These are phyloP conservation scores for Trametes pubescens DNA, from an alignment of 1,284 basidiomycete genomes.

Conservation along the genomic window DNA sequence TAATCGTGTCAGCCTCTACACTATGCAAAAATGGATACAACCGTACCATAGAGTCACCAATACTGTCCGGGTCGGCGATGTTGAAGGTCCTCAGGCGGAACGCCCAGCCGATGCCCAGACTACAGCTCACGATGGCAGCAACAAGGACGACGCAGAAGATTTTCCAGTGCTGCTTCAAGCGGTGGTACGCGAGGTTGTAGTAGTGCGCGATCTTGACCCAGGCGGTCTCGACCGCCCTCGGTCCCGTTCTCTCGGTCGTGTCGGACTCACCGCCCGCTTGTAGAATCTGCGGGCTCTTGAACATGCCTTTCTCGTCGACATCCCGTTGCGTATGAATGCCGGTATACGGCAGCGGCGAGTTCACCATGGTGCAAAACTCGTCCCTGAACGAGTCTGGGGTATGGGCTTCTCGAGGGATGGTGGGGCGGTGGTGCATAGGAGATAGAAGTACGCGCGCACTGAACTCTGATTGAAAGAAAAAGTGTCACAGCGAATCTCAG, in stretches of 20 bases:
- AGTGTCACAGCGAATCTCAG: not conserved
- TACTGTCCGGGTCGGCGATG: slow-evolving; percentile 19
- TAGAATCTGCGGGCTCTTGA: not conserved
- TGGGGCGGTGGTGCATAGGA: slow-evolving; percentile 9
- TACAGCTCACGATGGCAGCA: slow-evolving; percentile 17
- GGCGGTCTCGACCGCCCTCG: not conserved
- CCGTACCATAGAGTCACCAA: slow-evolving; percentile 18
- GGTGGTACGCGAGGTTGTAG: slow-evolving; percentile 13
- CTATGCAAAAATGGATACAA: not conserved
- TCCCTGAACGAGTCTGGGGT: slow-evolving; percentile 12
- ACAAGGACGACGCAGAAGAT: slow-evolving; percentile 17
- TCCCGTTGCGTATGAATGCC: not conserved
- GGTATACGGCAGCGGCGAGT: slow-evolving; percentile 1
- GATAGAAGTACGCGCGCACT: not conserved
- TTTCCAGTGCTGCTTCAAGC: slow-evolving; percentile 16
- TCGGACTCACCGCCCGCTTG: not conserved
- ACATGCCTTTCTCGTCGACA: slow-evolving; percentile 2
- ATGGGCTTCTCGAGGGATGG: not conserved
- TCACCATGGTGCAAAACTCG: not conserved
- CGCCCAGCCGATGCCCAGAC: slow-evolving; percentile 31
- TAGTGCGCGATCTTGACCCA: slow-evolving; percentile 9
- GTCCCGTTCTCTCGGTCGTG: not conserved
- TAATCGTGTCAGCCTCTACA: not conserved
- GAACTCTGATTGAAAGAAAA: not conserved
- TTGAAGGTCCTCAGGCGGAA: slow-evolving; percentile 30